A percentile compares a stretch with the other conserved stretches of the same genome.
Conservation (phyloP, 768 basidiomycete genomes). For the Mycena maculata region DNA sequence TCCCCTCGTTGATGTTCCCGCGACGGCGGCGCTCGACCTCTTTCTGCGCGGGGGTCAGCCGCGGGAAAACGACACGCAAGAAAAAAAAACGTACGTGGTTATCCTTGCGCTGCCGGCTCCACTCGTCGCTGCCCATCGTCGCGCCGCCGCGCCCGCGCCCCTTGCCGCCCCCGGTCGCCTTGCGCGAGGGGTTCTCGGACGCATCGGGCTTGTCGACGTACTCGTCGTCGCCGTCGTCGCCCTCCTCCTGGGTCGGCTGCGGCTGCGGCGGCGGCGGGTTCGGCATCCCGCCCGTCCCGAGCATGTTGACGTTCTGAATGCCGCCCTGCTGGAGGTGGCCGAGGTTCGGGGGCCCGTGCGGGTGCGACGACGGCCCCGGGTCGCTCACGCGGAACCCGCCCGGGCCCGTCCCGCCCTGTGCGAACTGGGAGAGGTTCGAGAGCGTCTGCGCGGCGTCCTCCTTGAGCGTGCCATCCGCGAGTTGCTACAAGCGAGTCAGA, state of each 20-base stretch:
- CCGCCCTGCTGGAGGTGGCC: constrained; percentile 61
- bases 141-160: constrained; percentile 66
- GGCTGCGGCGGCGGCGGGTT: constrained; percentile 42
- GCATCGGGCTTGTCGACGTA: constrained; percentile 39
- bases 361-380: constrained; percentile 79
- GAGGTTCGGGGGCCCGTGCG: constrained; percentile 72
- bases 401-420: constrained; percentile 47
- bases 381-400: constrained; percentile 68
- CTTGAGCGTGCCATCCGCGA: constrained; percentile 37
- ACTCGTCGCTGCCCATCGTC: constrained; percentile 80
- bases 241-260: constrained; percentile 38
- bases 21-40: constrained; percentile 96
- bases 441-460: constrained; percentile 43
- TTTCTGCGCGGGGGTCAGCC: constrained; percentile 71
- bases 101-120: constrained; percentile 83
- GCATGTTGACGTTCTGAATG: constrained; percentile 41
- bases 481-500: constrained; percentile 24
- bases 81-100: constrained; percentile 70
- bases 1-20: constrained; percentile 96
- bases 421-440: constrained; percentile 44
- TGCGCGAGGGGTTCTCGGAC: constrained; percentile 40
- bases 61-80: not conserved
- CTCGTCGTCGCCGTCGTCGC: constrained; percentile 43
- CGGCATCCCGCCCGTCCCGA: constrained; percentile 56
- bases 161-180: constrained; percentile 50